Base-by-base conservation (phyloP, 2,329 filamentous ascomycete genomes). In the Hypoxylon sp. region DNA sequence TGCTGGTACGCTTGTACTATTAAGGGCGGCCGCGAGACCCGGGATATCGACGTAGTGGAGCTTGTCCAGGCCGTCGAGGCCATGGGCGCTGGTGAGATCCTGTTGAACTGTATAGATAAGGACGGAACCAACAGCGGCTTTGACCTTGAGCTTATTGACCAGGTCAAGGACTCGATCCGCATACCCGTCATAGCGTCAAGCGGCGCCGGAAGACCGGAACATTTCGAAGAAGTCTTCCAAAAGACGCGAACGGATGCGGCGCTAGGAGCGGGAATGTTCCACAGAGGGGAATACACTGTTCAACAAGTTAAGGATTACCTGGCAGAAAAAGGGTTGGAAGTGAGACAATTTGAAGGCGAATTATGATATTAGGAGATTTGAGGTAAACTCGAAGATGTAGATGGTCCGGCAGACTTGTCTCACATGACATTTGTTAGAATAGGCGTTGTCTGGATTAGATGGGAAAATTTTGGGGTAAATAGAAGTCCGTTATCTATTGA, bases 1-100 rank as follows among this genome's bases (percentile, higher is more conserved):
- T 97, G 93, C 83, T 99, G 95, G 95, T 99, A 98, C 79, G 94
- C 96, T 63, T 98, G 96, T 82, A 99, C 96, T 5, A 93, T 97
- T 82, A 97, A 95, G 82, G 96, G 96, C 50, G 96, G 96, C 5
- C 90, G 96, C 67, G 95, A 98, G 82, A 94, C 92, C n/a, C 89
- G 94, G 66, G 94, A 98, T 79, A 85, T 98, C 72, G 95, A 98
- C 78, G 96, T 98, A 14, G 88, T 94, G 13, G 92, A 98, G 82
- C 87, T 99, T 9, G 89, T 91, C 9, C 89, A 88, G 73, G 96
- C 96, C 11, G 95, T 98, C 36, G 94, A 99, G 82, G 94, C 93
- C 62, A 97, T 99, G 93, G 96, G 96, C 58, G 88, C 92, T 1
- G 96, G 96, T 62, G 96, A 99, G 84, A 92, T 99, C 64, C 83